Conservation (phyloP, 257 asterid species). For the Petrea volubilis region DNA sequence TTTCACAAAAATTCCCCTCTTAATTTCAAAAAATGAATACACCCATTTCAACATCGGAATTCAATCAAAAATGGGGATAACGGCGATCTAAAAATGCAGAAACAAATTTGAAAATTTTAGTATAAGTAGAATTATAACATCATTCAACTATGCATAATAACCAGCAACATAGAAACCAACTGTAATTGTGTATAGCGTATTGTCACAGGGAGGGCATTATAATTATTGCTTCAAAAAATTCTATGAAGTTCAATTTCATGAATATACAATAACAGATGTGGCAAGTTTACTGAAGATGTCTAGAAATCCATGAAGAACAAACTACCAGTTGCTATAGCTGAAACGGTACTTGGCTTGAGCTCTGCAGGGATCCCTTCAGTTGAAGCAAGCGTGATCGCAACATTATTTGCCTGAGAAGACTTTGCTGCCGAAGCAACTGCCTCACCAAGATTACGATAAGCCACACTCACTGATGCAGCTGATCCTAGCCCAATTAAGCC, state of each 20-base stretch:
- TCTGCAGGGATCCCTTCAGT: slow-evolving; percentile 57
- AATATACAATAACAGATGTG: background rate
- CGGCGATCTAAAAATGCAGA: no score
- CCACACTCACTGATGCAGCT: slow-evolving; percentile 41
- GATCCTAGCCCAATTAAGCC: slow-evolving; percentile 85
- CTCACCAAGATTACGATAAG: slow-evolving; percentile 88
- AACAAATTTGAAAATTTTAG: no score
- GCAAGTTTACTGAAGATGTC: background rate
- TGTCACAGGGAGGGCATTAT: no score
- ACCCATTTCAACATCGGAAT: no score
- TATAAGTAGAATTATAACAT: no score
- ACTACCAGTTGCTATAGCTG: slow-evolving; percentile 83
- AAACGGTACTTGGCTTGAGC: slow-evolving; percentile 63
- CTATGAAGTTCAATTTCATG: slow-evolving; percentile 30
- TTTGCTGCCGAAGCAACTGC: slow-evolving; percentile 87
- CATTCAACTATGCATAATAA: no score
- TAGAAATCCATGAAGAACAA: background rate
- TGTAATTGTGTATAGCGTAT: no score
- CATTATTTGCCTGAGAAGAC: slow-evolving; percentile 67
- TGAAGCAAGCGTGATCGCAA: slow-evolving; percentile 86
- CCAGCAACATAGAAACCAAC: no score
- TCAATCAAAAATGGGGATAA: no score
- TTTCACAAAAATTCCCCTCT: no score
- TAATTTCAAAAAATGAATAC: no score
- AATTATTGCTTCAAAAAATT: no score